A percentile compares a stretch with the other conserved stretches of the same genome.
Conservation (phyloP, 2,329 filamentous ascomycete genomes). For the Cladophialophora carrionii region DNA sequence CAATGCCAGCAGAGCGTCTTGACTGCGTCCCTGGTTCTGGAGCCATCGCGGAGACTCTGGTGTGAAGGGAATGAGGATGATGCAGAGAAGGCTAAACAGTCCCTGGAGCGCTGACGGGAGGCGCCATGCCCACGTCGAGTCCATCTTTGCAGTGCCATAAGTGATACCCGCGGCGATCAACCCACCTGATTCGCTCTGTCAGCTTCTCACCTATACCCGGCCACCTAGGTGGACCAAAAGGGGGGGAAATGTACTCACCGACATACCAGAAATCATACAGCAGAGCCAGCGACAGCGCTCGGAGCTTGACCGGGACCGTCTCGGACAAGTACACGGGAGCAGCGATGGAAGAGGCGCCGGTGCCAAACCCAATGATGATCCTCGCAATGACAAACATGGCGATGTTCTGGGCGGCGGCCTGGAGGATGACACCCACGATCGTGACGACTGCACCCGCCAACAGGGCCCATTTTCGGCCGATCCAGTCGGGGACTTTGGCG, state of each 20-base stretch:
- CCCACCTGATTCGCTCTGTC: conserved; percentile 42
- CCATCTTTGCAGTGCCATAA: conserved; percentile 45
- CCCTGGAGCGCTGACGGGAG: conserved; percentile 51
- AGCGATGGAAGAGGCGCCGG: conserved; percentile 49
- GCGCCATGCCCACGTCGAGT: conserved; percentile 54
- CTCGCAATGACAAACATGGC: conserved; percentile 57
- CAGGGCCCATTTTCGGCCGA: conserved; percentile 52
- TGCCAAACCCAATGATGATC: conserved; percentile 55
- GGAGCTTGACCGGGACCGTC: conserved; percentile 39
- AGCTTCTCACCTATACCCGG: background rate
- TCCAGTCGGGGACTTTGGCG: conserved; percentile 49
- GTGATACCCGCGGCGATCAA: conserved; percentile 56
- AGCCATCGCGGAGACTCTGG: conserved; percentile 52
- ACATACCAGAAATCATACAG: conserved; percentile 33
- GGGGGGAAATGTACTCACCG: conserved; percentile 19
- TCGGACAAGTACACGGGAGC: conserved; percentile 56
- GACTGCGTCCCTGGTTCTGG: conserved; percentile 33
- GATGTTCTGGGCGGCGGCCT: conserved; percentile 55
- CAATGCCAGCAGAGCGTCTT: conserved; percentile 33
- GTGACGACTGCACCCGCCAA: conserved; percentile 50
- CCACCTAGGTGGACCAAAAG: background rate
- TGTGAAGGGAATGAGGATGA: conserved; percentile 51
- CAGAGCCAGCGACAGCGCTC: conserved; percentile 28
- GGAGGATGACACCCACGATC: conserved; percentile 52
- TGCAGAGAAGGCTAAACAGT: conserved; percentile 47